Conservation (phyloP, 2,329 filamentous ascomycete genomes). For the Dothideomycetes sp. region DNA sequence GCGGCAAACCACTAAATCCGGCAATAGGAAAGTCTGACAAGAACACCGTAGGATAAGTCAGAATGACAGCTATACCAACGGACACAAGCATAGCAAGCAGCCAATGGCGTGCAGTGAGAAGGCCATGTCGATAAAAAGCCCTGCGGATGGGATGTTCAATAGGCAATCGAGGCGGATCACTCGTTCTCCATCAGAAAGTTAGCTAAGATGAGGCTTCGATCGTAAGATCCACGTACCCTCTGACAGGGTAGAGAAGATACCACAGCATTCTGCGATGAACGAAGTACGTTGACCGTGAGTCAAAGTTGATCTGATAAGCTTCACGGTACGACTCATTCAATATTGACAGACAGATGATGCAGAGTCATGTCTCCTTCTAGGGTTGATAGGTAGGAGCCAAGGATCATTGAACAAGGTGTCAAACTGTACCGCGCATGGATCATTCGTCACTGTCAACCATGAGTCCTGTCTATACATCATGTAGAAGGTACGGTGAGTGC, state of each 20-base stretch:
- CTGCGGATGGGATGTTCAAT: constrained; percentile 54
- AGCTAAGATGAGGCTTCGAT: constrained; percentile 2
- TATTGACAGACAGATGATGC: too few relatives aligned
- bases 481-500: too few relatives aligned
- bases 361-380: too few relatives aligned
- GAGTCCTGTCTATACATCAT: too few relatives aligned
- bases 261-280: constrained; percentile 20
- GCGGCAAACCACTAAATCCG: constrained; percentile 60
- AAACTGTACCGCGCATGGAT: too few relatives aligned
- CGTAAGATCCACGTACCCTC: constrained; percentile 48
- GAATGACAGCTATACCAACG: constrained; percentile 56
- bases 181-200: constrained; percentile 44
- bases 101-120: constrained; percentile 61
- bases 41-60: constrained; percentile 66
- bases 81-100: constrained; percentile 63
- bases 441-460: too few relatives aligned
- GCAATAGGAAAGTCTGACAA: constrained; percentile 61
- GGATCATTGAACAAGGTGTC: too few relatives aligned
- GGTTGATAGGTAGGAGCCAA: too few relatives aligned
- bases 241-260: constrained; percentile 58
- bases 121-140: constrained; percentile 58
- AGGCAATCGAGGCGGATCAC: constrained; percentile 57
- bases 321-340: neutral
- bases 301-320: neutral
- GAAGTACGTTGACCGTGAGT: neutral